Percentiles rank a stretch among this genome's conserved stretches.
phyloP scores from a whole-genome alignment of 208 protist species.

The Kentomonas sorsogonicus region DNA sequence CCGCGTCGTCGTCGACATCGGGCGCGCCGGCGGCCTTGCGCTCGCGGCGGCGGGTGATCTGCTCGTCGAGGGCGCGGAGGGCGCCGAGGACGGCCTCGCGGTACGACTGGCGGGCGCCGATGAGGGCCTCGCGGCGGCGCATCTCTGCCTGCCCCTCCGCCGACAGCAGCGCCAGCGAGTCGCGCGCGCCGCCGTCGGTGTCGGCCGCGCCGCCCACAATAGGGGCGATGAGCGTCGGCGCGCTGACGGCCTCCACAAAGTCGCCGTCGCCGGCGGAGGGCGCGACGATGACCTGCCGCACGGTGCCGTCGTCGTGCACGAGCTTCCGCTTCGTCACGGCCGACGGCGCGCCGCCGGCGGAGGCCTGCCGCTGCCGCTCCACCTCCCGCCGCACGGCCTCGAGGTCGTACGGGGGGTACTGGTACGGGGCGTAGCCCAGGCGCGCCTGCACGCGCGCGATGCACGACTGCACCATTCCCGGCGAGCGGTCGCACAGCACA shows the following conservation, averaged over 20 bases:
- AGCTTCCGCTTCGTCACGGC: constrained; percentile 4
- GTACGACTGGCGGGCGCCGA: background rate
- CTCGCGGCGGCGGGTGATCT: background rate
- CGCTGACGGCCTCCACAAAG: constrained; percentile 7
- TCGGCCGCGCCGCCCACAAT: constrained; percentile 24
- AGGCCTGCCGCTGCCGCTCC: constrained; percentile 3
- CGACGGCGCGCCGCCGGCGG: constrained; percentile 5
- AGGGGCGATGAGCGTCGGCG: constrained; percentile 27
- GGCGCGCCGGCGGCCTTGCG: background rate
- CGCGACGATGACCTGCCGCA: constrained; percentile 42
- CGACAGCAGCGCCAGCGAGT: background rate
- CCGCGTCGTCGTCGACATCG: background rate
- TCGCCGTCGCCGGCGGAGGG: constrained; percentile 32
- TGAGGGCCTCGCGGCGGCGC: background rate
- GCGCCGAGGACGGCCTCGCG: background rate
- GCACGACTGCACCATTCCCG: constrained; percentile 68
- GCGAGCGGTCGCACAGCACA: constrained; percentile 69
- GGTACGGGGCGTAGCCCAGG: constrained; percentile 64
- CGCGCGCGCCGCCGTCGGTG: background rate
- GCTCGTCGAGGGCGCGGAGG: background rate
- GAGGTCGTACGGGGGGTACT: constrained; percentile 76
- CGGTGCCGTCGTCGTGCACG: constrained; percentile 12
- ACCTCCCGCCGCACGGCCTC: constrained; percentile 24
- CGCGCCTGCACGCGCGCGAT: constrained; percentile 40
- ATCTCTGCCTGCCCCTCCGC: constrained; percentile 2